phyloP scores from a whole-genome alignment of 1,284 basidiomycete species.

The Afroboletus lepidellus region DNA sequence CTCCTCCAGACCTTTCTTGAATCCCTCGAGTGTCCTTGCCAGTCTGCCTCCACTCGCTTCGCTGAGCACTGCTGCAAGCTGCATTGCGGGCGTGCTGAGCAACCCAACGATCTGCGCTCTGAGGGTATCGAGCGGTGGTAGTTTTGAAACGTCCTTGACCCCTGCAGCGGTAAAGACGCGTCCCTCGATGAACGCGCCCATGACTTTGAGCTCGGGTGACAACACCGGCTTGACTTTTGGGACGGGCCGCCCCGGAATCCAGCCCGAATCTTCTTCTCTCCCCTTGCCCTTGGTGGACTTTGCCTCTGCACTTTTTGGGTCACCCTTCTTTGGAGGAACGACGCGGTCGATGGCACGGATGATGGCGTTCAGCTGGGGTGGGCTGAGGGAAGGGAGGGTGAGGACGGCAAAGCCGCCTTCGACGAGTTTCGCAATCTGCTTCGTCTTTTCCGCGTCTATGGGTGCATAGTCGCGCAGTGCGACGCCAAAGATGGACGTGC shows the following conservation, averaged over 20 bases:
- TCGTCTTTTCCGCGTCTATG: conserved; percentile 47
- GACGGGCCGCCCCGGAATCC: conserved; percentile 62
- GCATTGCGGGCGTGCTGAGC: conserved; percentile 66
- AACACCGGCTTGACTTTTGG: conserved; percentile 54
- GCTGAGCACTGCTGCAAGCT: conserved; percentile 66
- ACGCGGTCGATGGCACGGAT: conserved; percentile 67
- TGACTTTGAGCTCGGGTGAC: conserved; percentile 63
- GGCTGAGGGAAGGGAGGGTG: conserved; percentile 64
- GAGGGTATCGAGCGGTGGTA: conserved; percentile 71
- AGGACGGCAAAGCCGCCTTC: conserved; percentile 65
- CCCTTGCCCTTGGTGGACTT: conserved; percentile 43
- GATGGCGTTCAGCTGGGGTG: conserved; percentile 65
- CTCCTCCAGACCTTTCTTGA: conserved; percentile 73
- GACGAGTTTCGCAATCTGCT: conserved; percentile 52
- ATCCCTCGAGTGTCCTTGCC: conserved; percentile 73
- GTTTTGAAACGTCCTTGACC: conserved; percentile 59
- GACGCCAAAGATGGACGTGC: conserved; percentile 71
- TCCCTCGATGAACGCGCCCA: conserved; percentile 76
- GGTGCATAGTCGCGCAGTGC: conserved; percentile 59
- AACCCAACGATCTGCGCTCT: conserved; percentile 75
- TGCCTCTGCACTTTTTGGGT: conserved; percentile 44
- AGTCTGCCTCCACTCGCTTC: conserved; percentile 73
- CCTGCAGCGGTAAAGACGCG: conserved; percentile 58
- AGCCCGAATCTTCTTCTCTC: conserved; percentile 56
- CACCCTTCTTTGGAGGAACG: conserved; percentile 53